These are phyloP conservation scores for Psidium guajava DNA, from an alignment of 345 rosid species.

Conservation along the genomic window DNA sequence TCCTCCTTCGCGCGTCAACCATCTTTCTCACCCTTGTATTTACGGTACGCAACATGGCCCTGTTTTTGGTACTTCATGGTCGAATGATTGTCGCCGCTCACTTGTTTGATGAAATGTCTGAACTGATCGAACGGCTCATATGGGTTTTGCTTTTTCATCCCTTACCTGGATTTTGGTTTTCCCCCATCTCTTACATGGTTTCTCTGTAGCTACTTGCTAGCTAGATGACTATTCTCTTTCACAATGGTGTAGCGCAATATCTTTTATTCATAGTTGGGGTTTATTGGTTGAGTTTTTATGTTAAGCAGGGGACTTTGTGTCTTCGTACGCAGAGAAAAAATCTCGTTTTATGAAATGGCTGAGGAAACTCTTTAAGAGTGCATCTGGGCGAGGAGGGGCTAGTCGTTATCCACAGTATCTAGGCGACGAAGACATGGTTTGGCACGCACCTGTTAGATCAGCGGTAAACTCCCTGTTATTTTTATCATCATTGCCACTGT, in stretches of 20 bases:
- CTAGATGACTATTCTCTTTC: not conserved
- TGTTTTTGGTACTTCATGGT: not conserved
- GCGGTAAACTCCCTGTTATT: conserved; percentile 29
- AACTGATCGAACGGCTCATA: not conserved
- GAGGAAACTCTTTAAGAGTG: conserved; percentile 65
- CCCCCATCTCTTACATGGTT: not conserved
- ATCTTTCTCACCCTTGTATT: conserved; percentile 68
- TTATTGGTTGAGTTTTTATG: conserved; percentile 3
- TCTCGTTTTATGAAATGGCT: conserved; percentile 91
- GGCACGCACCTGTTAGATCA: conserved; percentile 48
- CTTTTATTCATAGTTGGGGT: not conserved
- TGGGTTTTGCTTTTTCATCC: not conserved
- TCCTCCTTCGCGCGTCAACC: conserved; percentile 32
- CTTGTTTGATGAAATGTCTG: not conserved
- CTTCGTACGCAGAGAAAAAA: conserved; percentile 65
- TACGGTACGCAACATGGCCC: conserved; percentile 31
- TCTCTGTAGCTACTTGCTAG: not conserved
- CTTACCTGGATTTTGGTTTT: not conserved
- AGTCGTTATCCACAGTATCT: conserved; percentile 47
- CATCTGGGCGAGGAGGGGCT: conserved; percentile 31
- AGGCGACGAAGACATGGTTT: conserved; percentile 78
- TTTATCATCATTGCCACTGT: not conserved
- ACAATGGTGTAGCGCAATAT: not conserved
- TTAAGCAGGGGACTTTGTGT: conserved; percentile 65
- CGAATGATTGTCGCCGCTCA: not conserved